A percentile compares a stretch with the other conserved stretches of the same genome.
Evolutionary conservation across 176 grass and related monocot species (phyloP).

Genomic region (Oryza nivara): DNA sequence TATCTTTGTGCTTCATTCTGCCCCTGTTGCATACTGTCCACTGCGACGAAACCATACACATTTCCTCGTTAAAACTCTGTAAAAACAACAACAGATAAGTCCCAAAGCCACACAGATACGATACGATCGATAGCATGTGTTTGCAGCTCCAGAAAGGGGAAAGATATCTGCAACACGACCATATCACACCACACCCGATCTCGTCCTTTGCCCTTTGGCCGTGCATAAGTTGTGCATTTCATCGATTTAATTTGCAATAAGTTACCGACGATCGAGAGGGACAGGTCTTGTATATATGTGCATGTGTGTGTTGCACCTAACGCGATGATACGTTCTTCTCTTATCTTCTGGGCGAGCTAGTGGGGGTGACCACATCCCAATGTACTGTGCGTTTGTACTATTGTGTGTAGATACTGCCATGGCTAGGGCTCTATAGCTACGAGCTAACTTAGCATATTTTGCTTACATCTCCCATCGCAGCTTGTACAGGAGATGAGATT

Average conservation of each 20-base stretch:
- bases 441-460: neutral
- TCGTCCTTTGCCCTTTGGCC: neutral
- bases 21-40: neutral
- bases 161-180: neutral
- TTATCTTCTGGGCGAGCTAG: conserved; percentile 9
- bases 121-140: neutral
- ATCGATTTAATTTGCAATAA: too few relatives aligned
- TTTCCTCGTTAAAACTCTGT: neutral
- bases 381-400: neutral
- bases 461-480: neutral
- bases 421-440: neutral
- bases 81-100: too few relatives aligned
- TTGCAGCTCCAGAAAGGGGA: neutral
- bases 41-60: neutral
- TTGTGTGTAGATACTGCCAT: neutral
- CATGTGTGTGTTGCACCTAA: neutral
- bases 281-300: neutral
- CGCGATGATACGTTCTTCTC: conserved; percentile 10
- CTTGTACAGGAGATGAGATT: neutral
- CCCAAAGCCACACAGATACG: too few relatives aligned
- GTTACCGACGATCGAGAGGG: too few relatives aligned
- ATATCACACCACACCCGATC: neutral
- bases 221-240: neutral
- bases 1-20: neutral
- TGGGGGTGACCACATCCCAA: conserved; percentile 20